Evolutionary conservation across 2,329 filamentous ascomycete genomes (phyloP).

Genomic region (Phyllosticta capitalensis): DNA sequence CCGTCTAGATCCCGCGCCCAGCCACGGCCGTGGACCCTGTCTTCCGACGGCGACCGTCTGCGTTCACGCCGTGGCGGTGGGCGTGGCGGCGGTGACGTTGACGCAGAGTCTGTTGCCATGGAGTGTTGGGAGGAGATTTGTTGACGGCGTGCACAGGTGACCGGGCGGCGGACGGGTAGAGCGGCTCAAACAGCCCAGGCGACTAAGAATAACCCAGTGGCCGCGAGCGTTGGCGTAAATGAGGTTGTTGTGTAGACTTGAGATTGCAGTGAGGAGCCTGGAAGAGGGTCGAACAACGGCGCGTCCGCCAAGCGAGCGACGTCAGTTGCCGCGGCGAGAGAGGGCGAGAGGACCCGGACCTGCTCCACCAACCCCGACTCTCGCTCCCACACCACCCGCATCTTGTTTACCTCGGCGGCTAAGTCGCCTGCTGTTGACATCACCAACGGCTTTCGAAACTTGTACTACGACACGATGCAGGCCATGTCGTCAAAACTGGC

Average conservation of each 20-base stretch:
- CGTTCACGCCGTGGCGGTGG: neutral
- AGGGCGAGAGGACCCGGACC: neutral
- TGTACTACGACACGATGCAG: neutral
- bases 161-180: neutral
- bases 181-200: neutral
- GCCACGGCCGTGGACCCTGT: neutral
- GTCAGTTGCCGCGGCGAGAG: neutral
- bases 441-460: neutral
- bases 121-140: neutral
- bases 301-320: neutral
- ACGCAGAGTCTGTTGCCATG: neutral
- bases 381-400: neutral
- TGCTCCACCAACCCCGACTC: neutral
- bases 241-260: neutral
- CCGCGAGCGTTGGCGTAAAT: neutral
- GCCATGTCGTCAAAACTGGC: neutral
- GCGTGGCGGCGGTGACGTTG: neutral
- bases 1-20: neutral
- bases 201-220: neutral
- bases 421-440: neutral
- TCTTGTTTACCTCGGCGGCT: neutral
- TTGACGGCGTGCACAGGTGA: neutral
- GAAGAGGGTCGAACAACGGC: neutral
- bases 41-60: constrained; percentile 1
- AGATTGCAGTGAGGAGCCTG: neutral